phyloP scores from a whole-genome alignment of 805 yeast species.

The Pichia insulana region DNA sequence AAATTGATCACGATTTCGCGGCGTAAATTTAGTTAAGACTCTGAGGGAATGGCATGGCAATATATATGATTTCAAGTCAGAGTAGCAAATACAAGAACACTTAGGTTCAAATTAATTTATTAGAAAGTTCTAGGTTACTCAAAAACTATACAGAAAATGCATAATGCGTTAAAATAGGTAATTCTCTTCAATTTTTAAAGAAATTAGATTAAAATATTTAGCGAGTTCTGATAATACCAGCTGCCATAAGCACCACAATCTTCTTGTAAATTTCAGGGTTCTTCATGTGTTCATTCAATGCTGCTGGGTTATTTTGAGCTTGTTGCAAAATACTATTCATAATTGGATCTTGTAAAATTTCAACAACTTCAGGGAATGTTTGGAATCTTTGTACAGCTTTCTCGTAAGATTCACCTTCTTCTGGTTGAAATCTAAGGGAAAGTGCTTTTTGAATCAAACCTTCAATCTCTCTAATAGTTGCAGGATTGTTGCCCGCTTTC shows the following conservation, averaged over 20 bases:
- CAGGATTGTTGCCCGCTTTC: constrained; percentile 45
- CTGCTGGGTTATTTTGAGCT: constrained; percentile 93
- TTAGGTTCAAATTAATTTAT: too few relatives aligned
- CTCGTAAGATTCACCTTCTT: constrained; percentile 87
- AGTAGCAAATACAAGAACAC: too few relatives aligned
- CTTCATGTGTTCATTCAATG: constrained; percentile 94
- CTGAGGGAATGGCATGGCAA: too few relatives aligned
- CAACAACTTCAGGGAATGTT: constrained; percentile 89
- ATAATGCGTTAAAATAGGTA: too few relatives aligned
- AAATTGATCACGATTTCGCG: too few relatives aligned
- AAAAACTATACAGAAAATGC: not conserved
- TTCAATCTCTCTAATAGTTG: constrained; percentile 63
- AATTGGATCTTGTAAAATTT: constrained; percentile 85
- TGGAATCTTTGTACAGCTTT: constrained; percentile 86
- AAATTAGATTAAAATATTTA: not conserved
- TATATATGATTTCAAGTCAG: too few relatives aligned
- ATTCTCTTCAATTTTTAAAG: too few relatives aligned
- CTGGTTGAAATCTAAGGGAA: constrained; percentile 69
- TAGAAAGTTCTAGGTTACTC: too few relatives aligned
- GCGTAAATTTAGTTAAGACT: too few relatives aligned
- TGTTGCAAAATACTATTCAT: constrained; percentile 93
- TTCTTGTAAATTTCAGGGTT: constrained; percentile 88
- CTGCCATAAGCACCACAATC: constrained; percentile 83
- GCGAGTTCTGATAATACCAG: constrained; percentile 85
- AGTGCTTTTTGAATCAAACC: constrained; percentile 70